Evolutionary conservation across 2,329 filamentous ascomycete genomes (phyloP).

Genomic region (Diplodia mutila): DNA sequence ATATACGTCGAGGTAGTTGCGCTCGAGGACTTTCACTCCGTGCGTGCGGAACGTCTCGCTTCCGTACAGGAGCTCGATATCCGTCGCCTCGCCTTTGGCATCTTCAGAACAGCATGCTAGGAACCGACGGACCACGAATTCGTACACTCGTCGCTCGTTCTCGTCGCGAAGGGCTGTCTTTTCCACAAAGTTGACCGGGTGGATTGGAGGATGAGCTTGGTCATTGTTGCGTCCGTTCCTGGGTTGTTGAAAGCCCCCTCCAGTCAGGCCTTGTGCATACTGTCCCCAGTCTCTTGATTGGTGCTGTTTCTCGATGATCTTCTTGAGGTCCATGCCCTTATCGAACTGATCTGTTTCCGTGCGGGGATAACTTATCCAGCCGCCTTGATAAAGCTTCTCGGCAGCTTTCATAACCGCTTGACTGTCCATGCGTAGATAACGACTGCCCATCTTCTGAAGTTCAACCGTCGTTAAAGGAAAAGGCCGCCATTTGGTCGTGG

Average conservation of each 20-base stretch:
- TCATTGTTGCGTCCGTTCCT: slow-evolving; percentile 87
- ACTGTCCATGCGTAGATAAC: slow-evolving; percentile 86
- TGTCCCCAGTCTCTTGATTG: slow-evolving; percentile 76
- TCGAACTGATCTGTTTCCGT: slow-evolving; percentile 98
- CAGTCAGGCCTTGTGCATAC: slow-evolving; percentile 75
- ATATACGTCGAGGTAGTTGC: slow-evolving; percentile 95
- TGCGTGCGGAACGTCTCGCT: slow-evolving; percentile 80
- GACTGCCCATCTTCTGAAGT: slow-evolving; percentile 91
- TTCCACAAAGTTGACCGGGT: slow-evolving; percentile 84
- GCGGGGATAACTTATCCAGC: slow-evolving; percentile 95
- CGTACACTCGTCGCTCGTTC: slow-evolving; percentile 79
- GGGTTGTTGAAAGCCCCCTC: slow-evolving; percentile 79
- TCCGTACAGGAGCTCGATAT: slow-evolving; percentile 83
- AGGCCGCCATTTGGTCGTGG: slow-evolving; percentile 92
- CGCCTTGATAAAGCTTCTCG: slow-evolving; percentile 86
- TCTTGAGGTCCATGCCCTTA: slow-evolving; percentile 79
- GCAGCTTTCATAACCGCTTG: slow-evolving; percentile 86
- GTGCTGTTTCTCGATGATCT: slow-evolving; percentile 81
- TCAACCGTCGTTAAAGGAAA: slow-evolving; percentile 94
- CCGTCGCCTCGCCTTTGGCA: slow-evolving; percentile 82
- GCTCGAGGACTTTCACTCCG: slow-evolving; percentile 81
- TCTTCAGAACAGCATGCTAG: slow-evolving; percentile 95
- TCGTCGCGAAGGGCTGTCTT: slow-evolving; percentile 62
- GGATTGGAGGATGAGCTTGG: slow-evolving; percentile 95
- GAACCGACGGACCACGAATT: slow-evolving; percentile 90